Evolutionary conservation across 768 basidiomycete genomes (phyloP).

Genomic region (Phanerochaete carnosa): DNA sequence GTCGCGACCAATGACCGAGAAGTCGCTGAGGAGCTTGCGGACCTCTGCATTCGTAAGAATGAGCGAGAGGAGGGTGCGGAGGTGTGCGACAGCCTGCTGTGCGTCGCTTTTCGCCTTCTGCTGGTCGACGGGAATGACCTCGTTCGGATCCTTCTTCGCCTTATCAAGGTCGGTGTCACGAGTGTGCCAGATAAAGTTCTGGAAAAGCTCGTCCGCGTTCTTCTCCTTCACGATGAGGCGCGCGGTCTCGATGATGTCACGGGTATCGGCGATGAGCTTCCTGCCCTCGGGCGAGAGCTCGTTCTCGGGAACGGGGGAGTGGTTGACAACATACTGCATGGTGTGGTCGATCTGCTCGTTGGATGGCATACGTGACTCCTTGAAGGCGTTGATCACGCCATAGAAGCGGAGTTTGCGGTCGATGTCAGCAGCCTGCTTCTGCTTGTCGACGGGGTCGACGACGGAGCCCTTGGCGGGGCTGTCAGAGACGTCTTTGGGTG

Average conservation of each 20-base stretch:
- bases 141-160: constrained; percentile 39
- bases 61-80: constrained; percentile 84
- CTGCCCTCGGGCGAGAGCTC: constrained; percentile 76
- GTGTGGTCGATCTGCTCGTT: constrained; percentile 78
- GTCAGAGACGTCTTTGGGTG: constrained; percentile 57
- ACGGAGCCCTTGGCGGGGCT: constrained; percentile 59
- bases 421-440: constrained; percentile 65
- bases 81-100: constrained; percentile 68
- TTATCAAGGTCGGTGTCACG: constrained; percentile 45
- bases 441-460: constrained; percentile 60
- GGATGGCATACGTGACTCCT: constrained; percentile 73
- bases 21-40: constrained; percentile 82
- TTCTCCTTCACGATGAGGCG: constrained; percentile 74
- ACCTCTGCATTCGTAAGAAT: constrained; percentile 92
- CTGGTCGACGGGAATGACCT: constrained; percentile 46
- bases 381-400: constrained; percentile 78
- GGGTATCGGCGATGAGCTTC: constrained; percentile 72
- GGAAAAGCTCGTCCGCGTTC: constrained; percentile 89
- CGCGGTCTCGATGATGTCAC: constrained; percentile 75
- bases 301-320: constrained; percentile 55
- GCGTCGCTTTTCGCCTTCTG: constrained; percentile 31
- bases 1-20: constrained; percentile 76
- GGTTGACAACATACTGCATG: constrained; percentile 59
- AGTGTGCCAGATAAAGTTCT: constrained; percentile 87
- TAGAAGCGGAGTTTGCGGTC: constrained; percentile 83